Conservation (phyloP, 805 yeast genomes). For the Myxozyma vanderwaltii region DNA sequence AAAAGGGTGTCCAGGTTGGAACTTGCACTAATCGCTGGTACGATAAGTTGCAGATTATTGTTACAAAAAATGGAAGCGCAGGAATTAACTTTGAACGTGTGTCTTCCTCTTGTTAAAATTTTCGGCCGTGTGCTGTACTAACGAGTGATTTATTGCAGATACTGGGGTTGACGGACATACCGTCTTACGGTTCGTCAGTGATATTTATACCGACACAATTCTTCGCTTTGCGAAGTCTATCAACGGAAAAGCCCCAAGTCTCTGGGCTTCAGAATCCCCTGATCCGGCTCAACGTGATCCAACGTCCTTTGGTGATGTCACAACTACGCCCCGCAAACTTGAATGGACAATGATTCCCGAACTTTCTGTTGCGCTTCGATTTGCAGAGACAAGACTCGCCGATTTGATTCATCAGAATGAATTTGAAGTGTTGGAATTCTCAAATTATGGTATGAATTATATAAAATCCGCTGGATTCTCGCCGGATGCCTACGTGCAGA, state of each 20-base stretch:
- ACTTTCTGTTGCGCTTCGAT: conserved; percentile 73
- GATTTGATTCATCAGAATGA: conserved; percentile 90
- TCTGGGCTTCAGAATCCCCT: conserved; percentile 62
- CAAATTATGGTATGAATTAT: conserved; percentile 63
- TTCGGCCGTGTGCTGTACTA: conserved; percentile 40
- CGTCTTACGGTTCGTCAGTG: conserved; percentile 81
- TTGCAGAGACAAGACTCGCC: conserved; percentile 86
- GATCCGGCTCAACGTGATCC: conserved; percentile 50
- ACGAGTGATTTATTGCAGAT: conserved; percentile 38
- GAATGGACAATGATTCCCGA: conserved; percentile 87
- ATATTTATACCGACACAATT: conserved; percentile 88
- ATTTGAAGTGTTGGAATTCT: conserved; percentile 76
- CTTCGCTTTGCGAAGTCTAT: conserved; percentile 82
- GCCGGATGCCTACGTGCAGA: conserved; percentile 93
- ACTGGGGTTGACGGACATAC: conserved; percentile 96
- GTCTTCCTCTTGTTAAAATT: neutral
- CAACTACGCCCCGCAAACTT: conserved; percentile 76
- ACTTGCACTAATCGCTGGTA: conserved; percentile 96
- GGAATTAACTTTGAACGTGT: conserved; percentile 81
- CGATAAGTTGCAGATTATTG: conserved; percentile 84
- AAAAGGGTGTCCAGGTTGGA: conserved; percentile 87
- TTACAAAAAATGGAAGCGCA: conserved; percentile 86
- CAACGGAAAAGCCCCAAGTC: conserved; percentile 70
- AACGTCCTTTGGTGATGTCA: conserved; percentile 47
- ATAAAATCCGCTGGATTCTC: conserved; percentile 84